phyloP scores from a whole-genome alignment of 371 early-diverging fungal genomes.

The Mortierella sp. region DNA sequence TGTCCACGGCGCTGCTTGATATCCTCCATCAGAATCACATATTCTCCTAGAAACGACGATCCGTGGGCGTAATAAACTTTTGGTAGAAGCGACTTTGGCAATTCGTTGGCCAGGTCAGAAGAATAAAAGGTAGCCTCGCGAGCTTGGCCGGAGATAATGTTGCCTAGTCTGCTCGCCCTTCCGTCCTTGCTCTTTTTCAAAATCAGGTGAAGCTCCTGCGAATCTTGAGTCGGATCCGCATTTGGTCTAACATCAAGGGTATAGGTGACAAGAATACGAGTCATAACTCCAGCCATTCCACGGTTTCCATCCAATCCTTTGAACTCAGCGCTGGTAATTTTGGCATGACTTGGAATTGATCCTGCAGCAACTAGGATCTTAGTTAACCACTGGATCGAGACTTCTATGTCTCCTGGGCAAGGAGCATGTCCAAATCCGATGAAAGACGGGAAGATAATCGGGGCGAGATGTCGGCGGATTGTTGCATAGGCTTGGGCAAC shows the following conservation, averaged over 20 bases:
- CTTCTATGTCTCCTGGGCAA: slow-evolving; percentile 27
- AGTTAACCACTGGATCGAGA: slow-evolving; percentile 31
- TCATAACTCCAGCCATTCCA: slow-evolving; percentile 37
- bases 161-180: slow-evolving; percentile 7
- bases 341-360: slow-evolving; percentile 19
- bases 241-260: neutral
- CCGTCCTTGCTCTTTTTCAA: slow-evolving; percentile 36
- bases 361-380: slow-evolving; percentile 12
- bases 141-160: slow-evolving; percentile 29
- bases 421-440: slow-evolving; percentile 24
- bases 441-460: slow-evolving; percentile 6
- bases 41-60: slow-evolving; percentile 30
- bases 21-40: slow-evolving; percentile 44
- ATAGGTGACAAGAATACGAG: slow-evolving; percentile 23
- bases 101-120: slow-evolving; percentile 27
- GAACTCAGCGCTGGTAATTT: slow-evolving; percentile 22
- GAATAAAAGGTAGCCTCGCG: slow-evolving; percentile 41
- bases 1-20: slow-evolving; percentile 27
- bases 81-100: slow-evolving; percentile 28
- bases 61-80: slow-evolving; percentile 30
- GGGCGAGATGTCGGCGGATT: slow-evolving; percentile 13
- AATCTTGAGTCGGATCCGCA: slow-evolving; percentile 2
- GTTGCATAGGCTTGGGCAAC: slow-evolving; percentile 34
- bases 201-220: slow-evolving; percentile 32
- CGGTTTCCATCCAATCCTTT: slow-evolving; percentile 40